Base-by-base conservation (phyloP, 441 rosid species). In the Geranium incanum region DNA sequence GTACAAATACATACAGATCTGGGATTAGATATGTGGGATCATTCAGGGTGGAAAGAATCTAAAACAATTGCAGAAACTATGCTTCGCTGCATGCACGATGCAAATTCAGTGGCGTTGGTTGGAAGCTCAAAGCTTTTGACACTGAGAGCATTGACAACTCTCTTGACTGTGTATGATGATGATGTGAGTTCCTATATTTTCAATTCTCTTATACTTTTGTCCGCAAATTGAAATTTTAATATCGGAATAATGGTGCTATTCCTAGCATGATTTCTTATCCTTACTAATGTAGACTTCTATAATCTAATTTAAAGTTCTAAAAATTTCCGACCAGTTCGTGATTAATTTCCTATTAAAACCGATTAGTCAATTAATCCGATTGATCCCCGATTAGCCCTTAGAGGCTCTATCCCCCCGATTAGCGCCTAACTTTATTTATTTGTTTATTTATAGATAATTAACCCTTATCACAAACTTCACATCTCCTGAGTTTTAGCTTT, bases 11-110 rank as follows among this genome's bases (percentile, higher is more conserved):
- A 7, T 70, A 79, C 80, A 48, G 95, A 95, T 71, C 71, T 89
- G 80, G 86, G 91, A 52, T 72, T 88, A 72, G 84, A 83, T 74
- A 63, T 79, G 78, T 92, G 98, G 99, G 88, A 90, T 81, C 85
- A 83, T 79, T 84, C 89, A 18, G 88, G 85, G 50, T 90, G 98
- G 98, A 88, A 83, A 78, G 79, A 83, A 60, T 86, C 87, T 71
- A 89, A 85, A 84, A 77, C 76, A 66, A 82, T 77, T 71, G 88
- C 86, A 52, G 92, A 87, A 72, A 80, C 75, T 68, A 84, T 89
- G 97, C 67, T 92, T 85, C 75, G 73, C 67, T 83, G 80, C 87
- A 83, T 95, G 85, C 81, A 83, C 82, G 82, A 86, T 57, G 85
- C 80, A 70, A 89, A 95, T 81, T 84, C 85, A 15, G 83, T 83